Conservation (phyloP, 176 grass and related monocot genomes). For the Lolium multiflorum region DNA sequence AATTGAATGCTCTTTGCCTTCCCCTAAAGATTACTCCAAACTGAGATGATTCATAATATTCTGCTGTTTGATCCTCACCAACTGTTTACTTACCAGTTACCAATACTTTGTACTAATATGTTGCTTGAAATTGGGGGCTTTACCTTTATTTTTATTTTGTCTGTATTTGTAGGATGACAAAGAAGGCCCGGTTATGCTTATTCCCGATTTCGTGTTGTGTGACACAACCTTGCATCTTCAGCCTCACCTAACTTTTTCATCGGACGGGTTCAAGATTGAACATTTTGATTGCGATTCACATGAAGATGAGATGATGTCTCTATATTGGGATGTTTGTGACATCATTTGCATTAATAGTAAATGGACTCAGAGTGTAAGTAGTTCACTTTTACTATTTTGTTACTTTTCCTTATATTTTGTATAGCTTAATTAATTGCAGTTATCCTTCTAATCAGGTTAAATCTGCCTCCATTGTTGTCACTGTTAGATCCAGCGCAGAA, state of each 20-base stretch:
- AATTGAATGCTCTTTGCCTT: background rate
- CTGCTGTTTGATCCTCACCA: conserved; percentile 6
- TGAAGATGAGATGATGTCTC: conserved; percentile 51
- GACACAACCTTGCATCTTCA: conserved; percentile 44
- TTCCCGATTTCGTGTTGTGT: conserved; percentile 67
- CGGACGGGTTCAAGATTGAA: conserved; percentile 77
- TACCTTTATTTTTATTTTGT: conserved; percentile 16
- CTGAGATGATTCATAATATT: conserved; percentile 27
- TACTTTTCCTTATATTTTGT: background rate
- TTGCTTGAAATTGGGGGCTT: conserved; percentile 19
- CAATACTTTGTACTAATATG: conserved; percentile 40
- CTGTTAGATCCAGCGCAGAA: conserved; percentile 35
- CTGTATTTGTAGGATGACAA: conserved; percentile 63
- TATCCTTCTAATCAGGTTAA: conserved; percentile 41
- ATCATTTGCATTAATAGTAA: conserved; percentile 66
- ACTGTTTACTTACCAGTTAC: conserved; percentile 11
- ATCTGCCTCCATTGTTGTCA: conserved; percentile 40
- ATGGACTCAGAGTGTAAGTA: conserved; percentile 71
- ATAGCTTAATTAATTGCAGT: conserved; percentile 33
- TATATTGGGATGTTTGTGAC: conserved; percentile 63
- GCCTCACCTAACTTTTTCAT: conserved; percentile 65
- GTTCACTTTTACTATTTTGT: conserved; percentile 36
- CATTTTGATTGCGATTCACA: conserved; percentile 47
- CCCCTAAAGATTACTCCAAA: background rate
- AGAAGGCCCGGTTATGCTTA: conserved; percentile 55